Base-by-base conservation (phyloP, 1,139 yeast genomes). In the Scheffersomyces stambukii region DNA sequence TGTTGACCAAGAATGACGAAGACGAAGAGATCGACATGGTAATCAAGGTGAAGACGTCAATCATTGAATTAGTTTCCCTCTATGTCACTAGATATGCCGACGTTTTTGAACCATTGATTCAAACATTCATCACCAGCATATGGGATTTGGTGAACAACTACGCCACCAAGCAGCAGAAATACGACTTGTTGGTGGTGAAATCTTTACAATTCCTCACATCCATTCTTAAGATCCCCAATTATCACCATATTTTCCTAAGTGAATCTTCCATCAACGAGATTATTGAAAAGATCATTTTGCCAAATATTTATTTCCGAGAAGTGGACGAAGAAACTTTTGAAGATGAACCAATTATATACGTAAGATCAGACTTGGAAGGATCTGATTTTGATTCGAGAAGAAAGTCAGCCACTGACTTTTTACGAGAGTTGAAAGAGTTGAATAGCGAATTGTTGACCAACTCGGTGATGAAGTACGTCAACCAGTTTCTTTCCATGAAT, bases 331-430 rank as follows among this genome's bases (percentile, higher is more conserved):
- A 93, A 53, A 56, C 80, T 41, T 91, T 93, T 56, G 98, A 91
- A 57, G 98, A 93, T 56, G 98, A 93, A 50, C 98, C 98, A 22
- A 81, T 91, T 30, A 93, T 85, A 46, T 93, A 70, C 50, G 91
- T 88, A 12, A 74, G 97, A 48, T 73, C 95, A 36, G 98, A 93
- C 55, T 64, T 93, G 32, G 98, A 91, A 60, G 98, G 97, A 3
- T 81, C 95, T 0, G 97, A 91, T 50, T 76, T 82, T 20, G 97
- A 89, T 48, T 82, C 96, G 1, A 75, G 98, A 56, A 74, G 97
- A 56, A 77, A 94, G 44, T 78, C 96, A 0, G 81, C 96, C 10
- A 84, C 95, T 1, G 96, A 88, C 47, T 88, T 93, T 48, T 64
- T 93, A 42, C 75, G 94, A 40, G 95, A 88, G 47, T 70, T 93